These are phyloP conservation scores for Nicotiana noctiflora DNA, from an alignment of 257 asterid genomes.

Conservation along the genomic window DNA sequence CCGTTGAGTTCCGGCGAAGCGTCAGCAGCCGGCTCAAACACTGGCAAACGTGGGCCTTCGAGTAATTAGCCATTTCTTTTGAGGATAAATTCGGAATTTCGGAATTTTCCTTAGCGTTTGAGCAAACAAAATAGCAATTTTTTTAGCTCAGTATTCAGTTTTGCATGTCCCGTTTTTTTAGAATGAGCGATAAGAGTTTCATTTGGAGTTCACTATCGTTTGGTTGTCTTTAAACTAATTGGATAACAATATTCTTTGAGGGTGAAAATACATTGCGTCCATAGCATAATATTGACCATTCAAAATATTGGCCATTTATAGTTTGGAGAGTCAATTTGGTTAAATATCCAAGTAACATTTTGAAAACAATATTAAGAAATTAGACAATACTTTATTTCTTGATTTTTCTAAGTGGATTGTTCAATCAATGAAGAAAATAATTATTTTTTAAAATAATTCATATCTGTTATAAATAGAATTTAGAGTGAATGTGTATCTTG, in stretches of 20 bases:
- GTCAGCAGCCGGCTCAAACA: constrained; percentile 65
- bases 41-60: constrained; percentile 79
- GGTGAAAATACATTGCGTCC: background rate
- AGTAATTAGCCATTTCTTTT: constrained; percentile 39
- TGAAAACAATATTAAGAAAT: background rate
- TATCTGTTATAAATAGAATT: too few species aligned
- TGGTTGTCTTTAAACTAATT: background rate
- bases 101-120: background rate
- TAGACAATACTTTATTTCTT: background rate
- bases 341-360: background rate
- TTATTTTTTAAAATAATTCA: too few species aligned
- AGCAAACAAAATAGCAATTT: background rate
- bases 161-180: background rate
- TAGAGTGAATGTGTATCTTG: too few species aligned
- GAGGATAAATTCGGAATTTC: constrained; percentile 11
- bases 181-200: background rate
- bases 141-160: background rate
- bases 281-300: background rate
- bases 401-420: background rate
- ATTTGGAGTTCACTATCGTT: background rate
- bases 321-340: background rate
- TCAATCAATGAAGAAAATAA: background rate
- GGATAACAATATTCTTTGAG: background rate
- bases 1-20: constrained; percentile 42
- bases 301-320: background rate